These are phyloP conservation scores for Maudiozyma serrabonitensis DNA, from an alignment of 805 yeast genomes.

Conservation along the genomic window DNA sequence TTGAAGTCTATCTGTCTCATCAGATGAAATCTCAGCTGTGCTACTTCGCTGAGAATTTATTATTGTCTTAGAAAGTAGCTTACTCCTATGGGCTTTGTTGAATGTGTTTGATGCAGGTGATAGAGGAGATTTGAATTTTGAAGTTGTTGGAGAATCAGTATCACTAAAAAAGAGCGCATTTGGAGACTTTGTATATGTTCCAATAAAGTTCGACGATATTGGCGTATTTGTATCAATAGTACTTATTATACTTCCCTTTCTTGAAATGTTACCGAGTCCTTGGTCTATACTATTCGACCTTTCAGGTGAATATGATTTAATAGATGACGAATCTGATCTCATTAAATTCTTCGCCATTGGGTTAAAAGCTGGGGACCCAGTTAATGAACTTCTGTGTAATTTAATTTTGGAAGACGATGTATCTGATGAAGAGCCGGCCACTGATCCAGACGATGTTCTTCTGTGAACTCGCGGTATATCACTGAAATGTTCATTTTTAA, in stretches of 20 bases:
- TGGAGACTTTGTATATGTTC: slow-evolving; percentile 1
- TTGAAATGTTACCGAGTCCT: slow-evolving; percentile 5
- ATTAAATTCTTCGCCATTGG: slow-evolving; percentile 8
- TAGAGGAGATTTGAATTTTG: slow-evolving; percentile 22
- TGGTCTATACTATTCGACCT: slow-evolving; percentile 15
- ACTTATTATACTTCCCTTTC: slow-evolving; percentile 16
- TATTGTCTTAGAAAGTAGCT: slow-evolving; percentile 22
- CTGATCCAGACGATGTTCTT: slow-evolving; percentile 27
- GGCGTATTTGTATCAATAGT: slow-evolving; percentile 2
- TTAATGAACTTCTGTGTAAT: slow-evolving; percentile 9
- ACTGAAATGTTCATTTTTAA: slow-evolving; percentile 68
- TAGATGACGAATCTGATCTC: slow-evolving; percentile 20
- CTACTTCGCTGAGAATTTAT: slow-evolving; percentile 12
- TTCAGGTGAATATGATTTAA: slow-evolving; percentile 23
- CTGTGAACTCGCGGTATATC: slow-evolving; percentile 26
- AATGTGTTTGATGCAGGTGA: slow-evolving; percentile 15
- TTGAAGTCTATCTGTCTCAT: slow-evolving; percentile 18
- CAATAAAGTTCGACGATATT: not conserved
- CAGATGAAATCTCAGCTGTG: slow-evolving; percentile 14
- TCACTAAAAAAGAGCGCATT: slow-evolving; percentile 12
- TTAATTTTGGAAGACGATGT: slow-evolving; percentile 12
- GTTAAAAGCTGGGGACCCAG: slow-evolving; percentile 15
- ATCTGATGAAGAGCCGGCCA: slow-evolving; percentile 31
- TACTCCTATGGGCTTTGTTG: not conserved
- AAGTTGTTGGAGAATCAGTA: slow-evolving; percentile 14